Conservation (phyloP, 2,329 filamentous ascomycete species). For the Massarina eburnea region DNA sequence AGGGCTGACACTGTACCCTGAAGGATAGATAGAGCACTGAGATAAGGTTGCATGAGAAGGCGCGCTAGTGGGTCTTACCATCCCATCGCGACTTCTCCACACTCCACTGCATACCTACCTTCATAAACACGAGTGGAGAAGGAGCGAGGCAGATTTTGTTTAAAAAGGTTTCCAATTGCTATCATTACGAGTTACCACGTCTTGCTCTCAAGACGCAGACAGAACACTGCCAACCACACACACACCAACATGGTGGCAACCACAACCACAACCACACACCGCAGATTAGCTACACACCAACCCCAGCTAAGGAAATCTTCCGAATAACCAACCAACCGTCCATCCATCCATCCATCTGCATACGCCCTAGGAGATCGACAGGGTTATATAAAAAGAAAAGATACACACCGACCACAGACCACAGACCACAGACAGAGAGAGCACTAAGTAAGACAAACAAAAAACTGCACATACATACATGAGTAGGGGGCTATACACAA, state of each 20-base stretch:
- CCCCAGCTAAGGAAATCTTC: conserved; percentile 2
- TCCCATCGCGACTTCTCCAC: background rate
- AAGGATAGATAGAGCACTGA: background rate
- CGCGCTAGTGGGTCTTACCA: conserved; percentile 1
- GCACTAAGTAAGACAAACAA: background rate
- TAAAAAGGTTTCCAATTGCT: background rate
- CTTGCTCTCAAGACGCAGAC: background rate
- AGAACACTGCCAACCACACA: background rate
- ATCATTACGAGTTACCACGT: conserved; percentile 12
- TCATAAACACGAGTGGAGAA: background rate
- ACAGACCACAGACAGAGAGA: background rate
- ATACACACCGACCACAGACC: too few species aligned
- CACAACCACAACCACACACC: background rate
- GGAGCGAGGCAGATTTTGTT: background rate
- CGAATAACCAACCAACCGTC: too few species aligned
- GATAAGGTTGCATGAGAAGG: conserved; percentile 4
- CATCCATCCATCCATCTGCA: conserved; percentile 12
- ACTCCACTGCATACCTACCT: background rate
- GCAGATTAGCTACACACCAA: conserved; percentile 7
- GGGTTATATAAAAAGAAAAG: too few species aligned
- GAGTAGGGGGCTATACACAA: conserved; percentile 6
- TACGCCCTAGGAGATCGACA: conserved; percentile 3
- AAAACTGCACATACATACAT: background rate
- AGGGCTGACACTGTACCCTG: too few species aligned
- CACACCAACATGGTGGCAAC: background rate